phyloP scores from a whole-genome alignment of 2,329 filamentous ascomycete genomes.

The Hirsutella rhossiliensis region DNA sequence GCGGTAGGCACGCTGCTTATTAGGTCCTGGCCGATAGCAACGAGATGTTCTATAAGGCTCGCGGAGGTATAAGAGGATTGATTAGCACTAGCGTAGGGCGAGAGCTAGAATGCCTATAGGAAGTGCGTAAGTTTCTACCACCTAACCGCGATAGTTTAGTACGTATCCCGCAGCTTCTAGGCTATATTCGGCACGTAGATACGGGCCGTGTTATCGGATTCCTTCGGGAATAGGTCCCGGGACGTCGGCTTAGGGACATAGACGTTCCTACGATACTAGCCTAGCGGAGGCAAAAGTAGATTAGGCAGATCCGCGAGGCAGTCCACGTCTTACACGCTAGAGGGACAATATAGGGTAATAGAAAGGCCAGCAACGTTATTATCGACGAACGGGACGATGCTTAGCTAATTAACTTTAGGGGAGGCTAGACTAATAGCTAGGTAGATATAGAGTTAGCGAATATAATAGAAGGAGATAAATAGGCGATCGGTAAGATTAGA shows the following conservation, averaged over 20 bases:
- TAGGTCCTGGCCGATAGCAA: slow-evolving; percentile 6
- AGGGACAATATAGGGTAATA: slow-evolving; percentile 19
- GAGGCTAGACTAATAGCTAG: slow-evolving; percentile 26
- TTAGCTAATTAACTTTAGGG: slow-evolving; percentile 28
- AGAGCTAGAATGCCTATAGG: slow-evolving; percentile 8
- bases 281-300: background rate
- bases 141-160: slow-evolving; percentile 1
- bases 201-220: slow-evolving; percentile 6
- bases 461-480: slow-evolving; percentile 23
- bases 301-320: background rate
- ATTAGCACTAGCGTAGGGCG: slow-evolving; percentile 5
- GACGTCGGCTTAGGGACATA: slow-evolving; percentile 5
- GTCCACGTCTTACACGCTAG: slow-evolving; percentile 10
- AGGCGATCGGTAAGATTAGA: slow-evolving; percentile 10
- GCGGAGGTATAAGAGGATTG: slow-evolving; percentile 3
- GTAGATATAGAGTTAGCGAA: slow-evolving; percentile 22
- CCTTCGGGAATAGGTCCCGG: slow-evolving; percentile 9
- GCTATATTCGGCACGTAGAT: slow-evolving; percentile 6
- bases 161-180: slow-evolving; percentile 7
- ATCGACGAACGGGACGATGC: slow-evolving; percentile 22
- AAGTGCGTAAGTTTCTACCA: slow-evolving; percentile 3
- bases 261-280: background rate
- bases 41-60: slow-evolving; percentile 12
- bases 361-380: slow-evolving; percentile 21
- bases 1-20: slow-evolving; percentile 2